A percentile compares a stretch with the other conserved stretches of the same genome.
These are phyloP conservation scores for Didymella pomorum DNA, from an alignment of 2,329 filamentous ascomycete species.

Conservation along the genomic window DNA sequence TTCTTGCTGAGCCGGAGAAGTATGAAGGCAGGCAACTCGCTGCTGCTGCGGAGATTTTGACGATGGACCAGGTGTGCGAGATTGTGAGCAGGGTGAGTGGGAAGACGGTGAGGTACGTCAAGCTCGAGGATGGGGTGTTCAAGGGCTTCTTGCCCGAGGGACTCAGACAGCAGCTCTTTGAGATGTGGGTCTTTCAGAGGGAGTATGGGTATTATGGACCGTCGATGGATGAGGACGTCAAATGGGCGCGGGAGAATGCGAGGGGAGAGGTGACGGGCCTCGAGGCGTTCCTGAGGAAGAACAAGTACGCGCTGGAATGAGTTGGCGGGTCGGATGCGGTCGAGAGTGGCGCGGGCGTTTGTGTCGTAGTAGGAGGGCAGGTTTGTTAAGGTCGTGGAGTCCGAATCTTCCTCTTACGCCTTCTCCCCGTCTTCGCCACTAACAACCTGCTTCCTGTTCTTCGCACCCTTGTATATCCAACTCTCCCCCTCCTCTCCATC, in stretches of 20 bases:
- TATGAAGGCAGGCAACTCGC: constrained; percentile 56
- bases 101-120: constrained; percentile 41
- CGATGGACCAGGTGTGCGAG: constrained; percentile 51
- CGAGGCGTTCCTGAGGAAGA: constrained; percentile 40
- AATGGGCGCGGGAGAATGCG: constrained; percentile 38
- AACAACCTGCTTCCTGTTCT: constrained; percentile 34
- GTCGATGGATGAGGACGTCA: constrained; percentile 32
- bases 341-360: neutral
- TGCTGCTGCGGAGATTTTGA: constrained; percentile 54
- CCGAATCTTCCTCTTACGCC: neutral
- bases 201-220: constrained; percentile 45
- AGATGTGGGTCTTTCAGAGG: constrained; percentile 38
- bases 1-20: constrained; percentile 55
- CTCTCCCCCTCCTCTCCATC: constrained; percentile 43
- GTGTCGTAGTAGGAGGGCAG: neutral
- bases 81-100: constrained; percentile 54
- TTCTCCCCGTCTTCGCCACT: neutral
- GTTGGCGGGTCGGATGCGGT: neutral
- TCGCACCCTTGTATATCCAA: constrained; percentile 53
- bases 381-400: neutral
- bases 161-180: constrained; percentile 30
- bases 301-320: constrained; percentile 28
- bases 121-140: constrained; percentile 39
- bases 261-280: constrained; percentile 36
- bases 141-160: constrained; percentile 34